A percentile compares a stretch with the other conserved stretches of the same genome.
phyloP scores from a whole-genome alignment of 441 rosid species.

The Melastoma candidum region DNA sequence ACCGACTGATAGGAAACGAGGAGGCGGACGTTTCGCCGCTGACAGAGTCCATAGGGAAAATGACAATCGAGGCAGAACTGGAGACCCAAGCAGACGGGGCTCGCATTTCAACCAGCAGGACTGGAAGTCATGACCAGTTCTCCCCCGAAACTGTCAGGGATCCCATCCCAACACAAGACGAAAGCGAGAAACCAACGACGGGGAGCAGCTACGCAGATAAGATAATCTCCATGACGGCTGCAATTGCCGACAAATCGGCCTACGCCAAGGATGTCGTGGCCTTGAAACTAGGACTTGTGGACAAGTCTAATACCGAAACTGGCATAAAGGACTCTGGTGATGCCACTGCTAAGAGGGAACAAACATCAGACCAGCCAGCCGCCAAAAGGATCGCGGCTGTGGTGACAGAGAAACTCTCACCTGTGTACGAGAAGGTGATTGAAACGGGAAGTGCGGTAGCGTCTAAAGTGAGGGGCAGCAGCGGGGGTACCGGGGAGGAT shows the following conservation, averaged over 20 bases:
- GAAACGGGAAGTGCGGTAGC: conserved; percentile 30
- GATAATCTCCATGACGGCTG: conserved; percentile 32
- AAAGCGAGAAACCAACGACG: conserved; percentile 6
- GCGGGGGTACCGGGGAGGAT: conserved; percentile 10
- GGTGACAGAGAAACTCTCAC: conserved; percentile 32
- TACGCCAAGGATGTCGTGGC: conserved; percentile 37
- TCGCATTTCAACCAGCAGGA: conserved; percentile 14
- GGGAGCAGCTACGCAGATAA: conserved; percentile 30
- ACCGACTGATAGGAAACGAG: conserved; percentile 23
- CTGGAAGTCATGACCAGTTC: conserved; percentile 42
- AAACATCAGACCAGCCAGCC: conserved; percentile 23
- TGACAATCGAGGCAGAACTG: conserved; percentile 25
- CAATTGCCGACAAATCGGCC: conserved; percentile 30
- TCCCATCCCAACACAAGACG: background rate
- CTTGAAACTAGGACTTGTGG: conserved; percentile 49
- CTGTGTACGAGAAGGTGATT: conserved; percentile 38
- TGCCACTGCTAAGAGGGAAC: background rate
- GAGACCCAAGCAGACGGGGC: conserved; percentile 10
- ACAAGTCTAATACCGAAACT: conserved; percentile 3
- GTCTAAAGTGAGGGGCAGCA: conserved; percentile 18
- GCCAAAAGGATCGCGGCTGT: conserved; percentile 38
- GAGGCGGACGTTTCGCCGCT: conserved; percentile 28
- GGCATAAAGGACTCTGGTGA: conserved; percentile 2
- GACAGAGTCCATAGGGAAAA: conserved; percentile 30
- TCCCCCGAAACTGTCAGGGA: conserved; percentile 21